A percentile compares a stretch with the other conserved stretches of the same genome.
These are phyloP conservation scores for Colletotrichum tamarilloi DNA, from an alignment of 2,329 filamentous ascomycete species.

Conservation along the genomic window DNA sequence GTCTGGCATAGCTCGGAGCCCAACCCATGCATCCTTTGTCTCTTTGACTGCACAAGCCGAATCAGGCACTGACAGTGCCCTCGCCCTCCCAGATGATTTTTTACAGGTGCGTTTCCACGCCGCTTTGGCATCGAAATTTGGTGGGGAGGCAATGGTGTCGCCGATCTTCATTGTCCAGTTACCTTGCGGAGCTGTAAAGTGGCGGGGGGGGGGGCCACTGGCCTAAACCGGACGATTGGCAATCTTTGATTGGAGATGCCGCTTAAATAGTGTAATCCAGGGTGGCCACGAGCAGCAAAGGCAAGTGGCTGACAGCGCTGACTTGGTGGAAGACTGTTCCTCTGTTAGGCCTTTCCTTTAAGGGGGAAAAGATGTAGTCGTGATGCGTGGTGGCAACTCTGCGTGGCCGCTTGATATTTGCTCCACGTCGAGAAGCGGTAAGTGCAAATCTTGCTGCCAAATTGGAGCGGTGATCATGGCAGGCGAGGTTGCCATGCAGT, in stretches of 20 bases:
- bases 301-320: constrained; percentile 3
- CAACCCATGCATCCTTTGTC: constrained; percentile 26
- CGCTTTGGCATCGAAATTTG: constrained; percentile 22
- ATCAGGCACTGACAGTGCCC: constrained; percentile 11
- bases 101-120: constrained; percentile 15
- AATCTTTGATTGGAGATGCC: constrained; percentile 32
- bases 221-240: constrained; percentile 33
- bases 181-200: not conserved
- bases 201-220: constrained; percentile 8
- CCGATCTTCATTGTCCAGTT: constrained; percentile 30
- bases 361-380: not conserved
- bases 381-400: constrained; percentile 17
- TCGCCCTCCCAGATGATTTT: constrained; percentile 6
- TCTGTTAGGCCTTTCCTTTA: not conserved
- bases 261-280: constrained; percentile 21
- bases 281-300: constrained; percentile 21
- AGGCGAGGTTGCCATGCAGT: constrained; percentile 18
- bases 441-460: constrained; percentile 1
- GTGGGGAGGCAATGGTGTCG: constrained; percentile 30
- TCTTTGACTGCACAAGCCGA: constrained; percentile 20
- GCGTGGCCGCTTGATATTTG: not conserved
- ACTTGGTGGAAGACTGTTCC: not conserved
- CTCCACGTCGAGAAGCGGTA: constrained; percentile 13
- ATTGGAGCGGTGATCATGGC: constrained; percentile 5
- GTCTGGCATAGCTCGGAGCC: not conserved